Evolutionary conservation across 371 early-diverging fungal genomes (phyloP).

Genomic region (Circinella minor): DNA sequence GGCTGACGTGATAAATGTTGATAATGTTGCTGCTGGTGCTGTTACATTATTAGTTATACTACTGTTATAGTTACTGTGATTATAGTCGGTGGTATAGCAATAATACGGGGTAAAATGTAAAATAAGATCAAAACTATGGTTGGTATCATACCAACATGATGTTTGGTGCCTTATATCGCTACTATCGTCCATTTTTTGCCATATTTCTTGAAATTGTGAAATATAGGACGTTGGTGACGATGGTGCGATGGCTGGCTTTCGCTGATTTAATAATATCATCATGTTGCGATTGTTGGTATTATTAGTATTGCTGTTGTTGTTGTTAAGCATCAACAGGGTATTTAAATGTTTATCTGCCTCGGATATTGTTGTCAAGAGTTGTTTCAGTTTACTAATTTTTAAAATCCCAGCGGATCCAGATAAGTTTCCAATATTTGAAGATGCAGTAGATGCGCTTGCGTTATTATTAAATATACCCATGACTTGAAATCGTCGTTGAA

Average conservation of each 20-base stretch:
- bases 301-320: too few relatives aligned
- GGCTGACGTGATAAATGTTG: neutral
- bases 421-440: slow-evolving; percentile 17
- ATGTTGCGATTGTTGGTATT: too few relatives aligned
- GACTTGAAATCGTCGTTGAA: slow-evolving; percentile 47
- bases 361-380: slow-evolving; percentile 63
- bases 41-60: too few relatives aligned
- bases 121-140: slow-evolving; percentile 43
- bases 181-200: slow-evolving; percentile 36
- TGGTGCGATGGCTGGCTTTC: too few relatives aligned
- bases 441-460: neutral
- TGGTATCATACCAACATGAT: slow-evolving; percentile 57
- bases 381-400: slow-evolving; percentile 71
- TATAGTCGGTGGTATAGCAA: neutral
- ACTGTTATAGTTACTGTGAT: neutral
- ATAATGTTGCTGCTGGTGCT: neutral
- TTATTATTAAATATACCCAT: slow-evolving; percentile 39
- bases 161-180: slow-evolving; percentile 42
- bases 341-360: slow-evolving; percentile 75
- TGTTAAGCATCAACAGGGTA: slow-evolving; percentile 14
- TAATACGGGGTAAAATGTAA: slow-evolving; percentile 5
- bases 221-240: slow-evolving; percentile 6
- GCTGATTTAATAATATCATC: too few relatives aligned
- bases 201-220: slow-evolving; percentile 33
- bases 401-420: slow-evolving; percentile 58